Evolutionary conservation across 148 eudicot species (phyloP), one percentile per base, ranked within the genome.

Genomic region (Salicornia ramosissima): DNA sequence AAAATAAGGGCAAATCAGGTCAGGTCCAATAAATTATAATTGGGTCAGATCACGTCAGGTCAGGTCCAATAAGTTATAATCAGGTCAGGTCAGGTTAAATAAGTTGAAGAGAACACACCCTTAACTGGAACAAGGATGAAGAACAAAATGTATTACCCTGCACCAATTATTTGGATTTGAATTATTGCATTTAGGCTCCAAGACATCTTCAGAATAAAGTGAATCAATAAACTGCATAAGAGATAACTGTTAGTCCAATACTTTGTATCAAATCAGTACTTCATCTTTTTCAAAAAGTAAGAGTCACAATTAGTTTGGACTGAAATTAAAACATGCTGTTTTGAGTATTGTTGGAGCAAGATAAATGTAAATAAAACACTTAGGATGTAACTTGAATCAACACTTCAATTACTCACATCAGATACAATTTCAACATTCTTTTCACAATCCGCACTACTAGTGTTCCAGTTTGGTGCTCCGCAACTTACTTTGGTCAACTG

Each of bases 171-270:
- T 63, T 5, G 67, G 67, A 6, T 8, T 12, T n/a, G 50, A 63
- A 42, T 39, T 26, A 24, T 63, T 42, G 50, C 67, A 63, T 42
- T 11, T 40, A 4, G 67, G 3, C 67, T 63, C 67, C 50, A 63
- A 42, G 15, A 63, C 5, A 40, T 63, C 28, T 0, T 63, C 67
- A 6, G 1, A 16, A 40, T 39, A 11, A 22, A 63, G 50, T 24
- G n/a, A 24, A 22, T 43, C n/a, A 40, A 63, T 0, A 63, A 40
- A 12, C 67, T 63, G 67, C 31, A 14, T 22, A 63, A 40, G 19
- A 63, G 31, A 13, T 21, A 62, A 63, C 10, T 24, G 16, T 63
- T 21, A 24, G 30, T 63, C 67, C 19, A 39, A 36, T 22, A 39
- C 67, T 57, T 14, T 57, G 34, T 5, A 57, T n/a, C n/a, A 3